phyloP scores from a whole-genome alignment of 495 filamentous ascomycete species.

The Tuber calosporum region DNA sequence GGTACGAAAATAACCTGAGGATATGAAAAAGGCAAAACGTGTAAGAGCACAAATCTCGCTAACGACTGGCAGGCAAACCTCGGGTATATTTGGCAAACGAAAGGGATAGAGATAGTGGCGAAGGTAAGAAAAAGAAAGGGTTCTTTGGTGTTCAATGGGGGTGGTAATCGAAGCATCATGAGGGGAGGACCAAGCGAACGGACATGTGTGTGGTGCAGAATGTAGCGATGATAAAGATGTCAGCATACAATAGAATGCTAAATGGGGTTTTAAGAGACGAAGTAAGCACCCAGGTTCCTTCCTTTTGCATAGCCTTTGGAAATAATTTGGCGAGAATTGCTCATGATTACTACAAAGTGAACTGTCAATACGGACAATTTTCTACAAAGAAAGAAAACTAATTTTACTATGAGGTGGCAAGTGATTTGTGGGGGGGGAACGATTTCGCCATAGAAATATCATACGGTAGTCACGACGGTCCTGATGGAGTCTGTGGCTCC shows the following conservation, averaged over 20 bases:
- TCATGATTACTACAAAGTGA: background rate
- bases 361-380: background rate
- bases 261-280: constrained; percentile 15
- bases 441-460: background rate
- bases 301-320: background rate
- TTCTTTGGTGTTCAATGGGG: constrained; percentile 64
- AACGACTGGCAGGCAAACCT: constrained; percentile 45
- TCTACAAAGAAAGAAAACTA: background rate
- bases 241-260: constrained; percentile 24
- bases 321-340: background rate
- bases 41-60: constrained; percentile 8
- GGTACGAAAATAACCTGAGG: constrained; percentile 43
- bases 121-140: constrained; percentile 48
- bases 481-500: background rate
- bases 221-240: constrained; percentile 23
- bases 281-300: background rate
- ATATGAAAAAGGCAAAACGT: constrained; percentile 7
- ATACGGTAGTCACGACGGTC: background rate
- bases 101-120: constrained; percentile 43
- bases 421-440: background rate
- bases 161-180: constrained; percentile 39
- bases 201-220: constrained; percentile 57
- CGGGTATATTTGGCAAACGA: constrained; percentile 58
- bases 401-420: background rate
- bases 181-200: constrained; percentile 44